Percentiles rank a stretch among this genome's conserved stretches.
phyloP scores from a whole-genome alignment of 208 protist genomes.

The Acanthamoeba royreba region DNA sequence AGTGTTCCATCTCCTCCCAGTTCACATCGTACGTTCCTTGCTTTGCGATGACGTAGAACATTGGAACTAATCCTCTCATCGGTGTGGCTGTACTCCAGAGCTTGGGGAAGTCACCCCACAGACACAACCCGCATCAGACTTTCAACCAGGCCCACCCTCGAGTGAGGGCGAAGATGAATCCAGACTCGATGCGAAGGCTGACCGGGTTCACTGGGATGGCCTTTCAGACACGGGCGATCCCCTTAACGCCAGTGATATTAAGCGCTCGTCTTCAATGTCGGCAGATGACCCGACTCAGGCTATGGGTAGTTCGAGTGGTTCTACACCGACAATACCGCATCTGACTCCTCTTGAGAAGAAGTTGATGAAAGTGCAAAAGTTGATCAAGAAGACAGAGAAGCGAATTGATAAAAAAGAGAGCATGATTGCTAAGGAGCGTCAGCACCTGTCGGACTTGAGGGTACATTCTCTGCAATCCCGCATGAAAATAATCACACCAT shows the following conservation, averaged over 20 bases:
- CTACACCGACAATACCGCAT: background rate
- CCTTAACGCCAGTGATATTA: background rate
- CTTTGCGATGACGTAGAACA: too few species aligned
- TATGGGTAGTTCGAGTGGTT: too few species aligned
- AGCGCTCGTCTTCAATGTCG: background rate
- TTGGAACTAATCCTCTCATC: background rate
- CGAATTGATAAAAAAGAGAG: background rate
- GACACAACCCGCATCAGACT: too few species aligned
- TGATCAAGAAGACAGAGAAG: background rate
- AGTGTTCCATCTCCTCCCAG: too few species aligned
- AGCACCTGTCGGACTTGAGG: background rate
- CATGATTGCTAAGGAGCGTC: background rate
- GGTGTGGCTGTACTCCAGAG: background rate
- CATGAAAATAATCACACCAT: background rate
- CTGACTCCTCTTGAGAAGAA: background rate
- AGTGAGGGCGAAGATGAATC: background rate
- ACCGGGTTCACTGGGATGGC: background rate
- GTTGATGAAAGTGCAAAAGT: background rate
- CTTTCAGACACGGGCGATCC: background rate
- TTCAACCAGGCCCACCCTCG: background rate
- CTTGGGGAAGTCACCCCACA: too few species aligned
- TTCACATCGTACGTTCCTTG: too few species aligned
- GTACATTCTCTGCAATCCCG: background rate
- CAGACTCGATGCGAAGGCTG: too few species aligned
- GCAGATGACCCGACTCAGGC: too few species aligned